Evolutionary conservation across 768 basidiomycete genomes (phyloP).

Genomic region (Russula vinacea): DNA sequence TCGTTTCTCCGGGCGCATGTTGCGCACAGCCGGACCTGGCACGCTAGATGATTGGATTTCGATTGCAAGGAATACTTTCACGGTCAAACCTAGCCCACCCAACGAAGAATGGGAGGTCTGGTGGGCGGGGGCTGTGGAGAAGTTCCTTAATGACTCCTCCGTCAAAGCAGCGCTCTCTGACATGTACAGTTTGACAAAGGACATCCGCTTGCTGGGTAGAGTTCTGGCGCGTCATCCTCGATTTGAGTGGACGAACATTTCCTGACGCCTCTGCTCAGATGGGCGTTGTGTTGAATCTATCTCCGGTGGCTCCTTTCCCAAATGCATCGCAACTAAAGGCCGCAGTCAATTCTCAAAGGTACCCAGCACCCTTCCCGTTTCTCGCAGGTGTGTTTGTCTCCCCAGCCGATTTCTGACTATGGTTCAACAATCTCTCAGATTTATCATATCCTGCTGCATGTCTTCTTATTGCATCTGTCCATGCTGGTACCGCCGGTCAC

Average conservation of each 20-base stretch:
- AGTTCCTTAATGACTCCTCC: slow-evolving; percentile 50
- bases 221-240: slow-evolving; percentile 52
- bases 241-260: slow-evolving; percentile 3
- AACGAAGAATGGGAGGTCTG: slow-evolving; percentile 54
- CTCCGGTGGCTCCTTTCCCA: slow-evolving; percentile 53
- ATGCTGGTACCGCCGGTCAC: slow-evolving; percentile 73
- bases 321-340: slow-evolving; percentile 43
- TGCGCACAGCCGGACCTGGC: slow-evolving; percentile 66
- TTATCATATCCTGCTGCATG: slow-evolving; percentile 77
- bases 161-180: slow-evolving; percentile 52
- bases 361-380: slow-evolving; percentile 50
- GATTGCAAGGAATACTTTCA: slow-evolving; percentile 49
- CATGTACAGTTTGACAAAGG: slow-evolving; percentile 57
- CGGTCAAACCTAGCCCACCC: slow-evolving; percentile 32
- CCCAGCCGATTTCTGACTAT: slow-evolving; percentile 1
- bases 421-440: slow-evolving; percentile 41
- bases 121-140: slow-evolving; percentile 59
- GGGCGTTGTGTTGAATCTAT: slow-evolving; percentile 45
- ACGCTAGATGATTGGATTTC: slow-evolving; percentile 49
- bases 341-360: slow-evolving; percentile 52
- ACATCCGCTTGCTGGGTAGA: slow-evolving; percentile 55
- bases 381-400: slow-evolving; percentile 47
- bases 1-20: slow-evolving; percentile 89
- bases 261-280: slow-evolving; percentile 38
- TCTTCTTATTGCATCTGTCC: slow-evolving; percentile 80